These are phyloP conservation scores for Scalesia atractyloides DNA, from an alignment of 129 eudicot species.

Conservation along the genomic window DNA sequence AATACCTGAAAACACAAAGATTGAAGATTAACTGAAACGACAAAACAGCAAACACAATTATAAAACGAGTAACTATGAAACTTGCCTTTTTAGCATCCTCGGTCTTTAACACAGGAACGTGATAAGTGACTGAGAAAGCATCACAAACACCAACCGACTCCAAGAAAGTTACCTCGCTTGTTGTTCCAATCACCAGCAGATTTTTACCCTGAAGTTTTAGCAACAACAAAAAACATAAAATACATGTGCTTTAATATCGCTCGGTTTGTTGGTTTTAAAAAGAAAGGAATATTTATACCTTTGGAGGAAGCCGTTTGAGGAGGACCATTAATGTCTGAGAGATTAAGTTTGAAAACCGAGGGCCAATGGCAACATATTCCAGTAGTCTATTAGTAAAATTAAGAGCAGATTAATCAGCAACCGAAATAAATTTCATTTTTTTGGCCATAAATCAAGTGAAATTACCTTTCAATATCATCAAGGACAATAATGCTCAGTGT, in stretches of 20 bases:
- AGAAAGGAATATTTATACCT: constrained; percentile 41
- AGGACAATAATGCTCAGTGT: constrained; percentile 84
- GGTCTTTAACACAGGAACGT: constrained; percentile 78
- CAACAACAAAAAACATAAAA: neutral
- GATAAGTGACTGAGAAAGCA: constrained; percentile 87
- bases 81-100: constrained; percentile 91
- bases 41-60: neutral
- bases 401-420: neutral
- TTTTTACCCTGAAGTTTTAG: constrained; percentile 74
- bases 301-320: constrained; percentile 93
- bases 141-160: constrained; percentile 86
- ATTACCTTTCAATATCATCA: constrained; percentile 95
- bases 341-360: constrained; percentile 94
- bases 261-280: neutral
- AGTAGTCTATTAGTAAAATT: constrained; percentile 54
- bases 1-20: constrained; percentile 45
- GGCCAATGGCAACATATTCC: constrained; percentile 96
- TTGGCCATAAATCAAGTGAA: constrained; percentile 12
- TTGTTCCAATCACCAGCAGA: constrained; percentile 91
- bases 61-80: neutral
- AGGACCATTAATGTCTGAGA: constrained; percentile 98
- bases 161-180: constrained; percentile 86
- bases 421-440: neutral
- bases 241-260: neutral
- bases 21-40: constrained; percentile 4